These are phyloP conservation scores for Allantophomopsis cytisporea DNA, from an alignment of 2,329 filamentous ascomycete genomes.

Conservation along the genomic window DNA sequence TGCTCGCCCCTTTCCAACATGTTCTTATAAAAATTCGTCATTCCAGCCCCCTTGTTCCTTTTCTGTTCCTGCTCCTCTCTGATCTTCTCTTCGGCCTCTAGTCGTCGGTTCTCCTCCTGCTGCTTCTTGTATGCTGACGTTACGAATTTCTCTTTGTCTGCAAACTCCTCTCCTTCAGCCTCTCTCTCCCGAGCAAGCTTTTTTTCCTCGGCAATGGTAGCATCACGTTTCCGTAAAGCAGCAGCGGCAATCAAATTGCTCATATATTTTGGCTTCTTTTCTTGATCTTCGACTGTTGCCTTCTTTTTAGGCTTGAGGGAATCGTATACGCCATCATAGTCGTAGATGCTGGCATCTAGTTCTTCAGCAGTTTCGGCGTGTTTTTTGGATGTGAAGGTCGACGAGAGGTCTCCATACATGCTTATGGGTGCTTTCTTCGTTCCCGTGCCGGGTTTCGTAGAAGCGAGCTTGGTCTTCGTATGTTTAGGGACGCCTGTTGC, in stretches of 20 bases:
- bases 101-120: slow-evolving; percentile 56
- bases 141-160: slow-evolving; percentile 76
- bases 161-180: slow-evolving; percentile 68
- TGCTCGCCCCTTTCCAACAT: slow-evolving; percentile 59
- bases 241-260: slow-evolving; percentile 58
- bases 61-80: slow-evolving; percentile 50
- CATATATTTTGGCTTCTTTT: slow-evolving; percentile 69
- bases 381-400: slow-evolving; percentile 45
- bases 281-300: slow-evolving; percentile 35
- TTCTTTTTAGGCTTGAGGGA: slow-evolving; percentile 54
- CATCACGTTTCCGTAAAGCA: slow-evolving; percentile 64
- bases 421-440: slow-evolving; percentile 26
- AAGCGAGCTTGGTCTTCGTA: slow-evolving; percentile 6
- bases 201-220: slow-evolving; percentile 68
- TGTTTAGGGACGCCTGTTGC: slow-evolving; percentile 16
- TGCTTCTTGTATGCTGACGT: slow-evolving; percentile 73
- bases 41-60: slow-evolving; percentile 53
- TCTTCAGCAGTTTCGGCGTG: slow-evolving; percentile 51
- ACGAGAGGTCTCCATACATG: slow-evolving; percentile 50
- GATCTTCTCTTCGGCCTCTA: slow-evolving; percentile 59
- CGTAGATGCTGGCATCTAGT: slow-evolving; percentile 64
- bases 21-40: slow-evolving; percentile 67
- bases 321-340: slow-evolving; percentile 76
- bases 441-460: slow-evolving; percentile 16
- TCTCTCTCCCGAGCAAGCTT: slow-evolving; percentile 65